Evolutionary conservation across 441 rosid genomes (phyloP).

Genomic region (Codiaeum variegatum): DNA sequence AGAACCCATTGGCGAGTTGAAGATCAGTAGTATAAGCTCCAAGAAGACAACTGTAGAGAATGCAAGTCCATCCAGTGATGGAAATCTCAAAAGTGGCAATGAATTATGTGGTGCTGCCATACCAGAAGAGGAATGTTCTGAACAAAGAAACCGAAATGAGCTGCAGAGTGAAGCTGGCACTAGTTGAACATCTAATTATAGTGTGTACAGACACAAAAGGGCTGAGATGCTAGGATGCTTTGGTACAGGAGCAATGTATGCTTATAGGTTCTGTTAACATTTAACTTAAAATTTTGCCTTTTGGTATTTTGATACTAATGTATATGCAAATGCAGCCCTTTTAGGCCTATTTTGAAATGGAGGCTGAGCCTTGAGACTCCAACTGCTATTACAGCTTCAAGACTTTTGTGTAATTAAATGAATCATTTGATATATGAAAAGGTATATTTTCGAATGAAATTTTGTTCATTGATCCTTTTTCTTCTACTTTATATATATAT

Average conservation of each 20-base stretch:
- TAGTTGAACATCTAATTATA: background rate
- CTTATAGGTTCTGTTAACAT: background rate
- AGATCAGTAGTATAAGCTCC: conserved; percentile 1
- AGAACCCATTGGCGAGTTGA: conserved; percentile 1
- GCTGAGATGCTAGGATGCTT: background rate
- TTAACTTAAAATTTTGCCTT: background rate
- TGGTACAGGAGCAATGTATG: background rate
- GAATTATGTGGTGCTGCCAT: background rate
- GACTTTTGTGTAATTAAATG: background rate
- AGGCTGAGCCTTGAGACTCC: background rate
- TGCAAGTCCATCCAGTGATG: background rate
- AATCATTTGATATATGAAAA: background rate
- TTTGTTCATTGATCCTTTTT: background rate
- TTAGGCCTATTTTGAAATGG: background rate
- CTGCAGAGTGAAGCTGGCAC: background rate
- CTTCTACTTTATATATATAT: background rate
- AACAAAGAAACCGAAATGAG: background rate
- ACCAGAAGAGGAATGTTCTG: background rate
- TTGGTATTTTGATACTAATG: background rate
- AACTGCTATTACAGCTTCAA: too few relatives aligned
- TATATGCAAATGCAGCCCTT: background rate
- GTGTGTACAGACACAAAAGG: background rate
- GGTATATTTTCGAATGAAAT: background rate
- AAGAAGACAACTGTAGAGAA: conserved; percentile 12
- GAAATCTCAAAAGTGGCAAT: background rate